A percentile compares a stretch with the other conserved stretches of the same genome.
phyloP scores from a whole-genome alignment of 164 flowering plant species.

The Berberis thunbergii region DNA sequence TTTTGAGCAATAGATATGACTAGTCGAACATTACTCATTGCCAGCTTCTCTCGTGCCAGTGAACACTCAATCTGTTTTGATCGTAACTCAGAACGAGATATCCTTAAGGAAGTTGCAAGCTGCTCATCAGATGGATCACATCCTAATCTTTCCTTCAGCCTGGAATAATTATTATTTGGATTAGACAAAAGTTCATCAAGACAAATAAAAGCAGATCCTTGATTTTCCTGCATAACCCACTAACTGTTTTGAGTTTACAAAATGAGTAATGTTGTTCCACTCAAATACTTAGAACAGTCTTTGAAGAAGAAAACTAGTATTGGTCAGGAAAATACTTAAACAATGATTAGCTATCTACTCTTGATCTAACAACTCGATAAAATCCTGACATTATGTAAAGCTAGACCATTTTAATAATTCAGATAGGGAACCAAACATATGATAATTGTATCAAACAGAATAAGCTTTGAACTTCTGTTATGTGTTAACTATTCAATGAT shows the following conservation, averaged over 20 bases:
- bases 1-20: slow-evolving; percentile 92
- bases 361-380: too few species aligned
- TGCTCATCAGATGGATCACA: slow-evolving; percentile 84
- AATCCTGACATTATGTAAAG: too few species aligned
- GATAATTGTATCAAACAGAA: background rate
- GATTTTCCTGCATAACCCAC: background rate
- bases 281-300: background rate
- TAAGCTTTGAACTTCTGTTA: too few species aligned
- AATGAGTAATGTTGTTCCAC: background rate
- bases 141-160: slow-evolving; percentile 72
- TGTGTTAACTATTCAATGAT: too few species aligned
- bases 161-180: slow-evolving; percentile 10
- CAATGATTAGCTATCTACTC: too few species aligned
- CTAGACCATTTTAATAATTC: too few species aligned
- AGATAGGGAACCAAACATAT: too few species aligned
- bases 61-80: slow-evolving; percentile 51
- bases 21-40: slow-evolving; percentile 94
- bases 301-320: too few species aligned
- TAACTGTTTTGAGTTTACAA: background rate
- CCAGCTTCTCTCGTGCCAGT: slow-evolving; percentile 84
- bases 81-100: slow-evolving; percentile 57
- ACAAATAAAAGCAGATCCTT: background rate
- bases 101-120: slow-evolving; percentile 66
- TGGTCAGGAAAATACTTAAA: too few species aligned
- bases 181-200: background rate